phyloP scores from a whole-genome alignment of 768 basidiomycete species.

The Suillus alpinus region DNA sequence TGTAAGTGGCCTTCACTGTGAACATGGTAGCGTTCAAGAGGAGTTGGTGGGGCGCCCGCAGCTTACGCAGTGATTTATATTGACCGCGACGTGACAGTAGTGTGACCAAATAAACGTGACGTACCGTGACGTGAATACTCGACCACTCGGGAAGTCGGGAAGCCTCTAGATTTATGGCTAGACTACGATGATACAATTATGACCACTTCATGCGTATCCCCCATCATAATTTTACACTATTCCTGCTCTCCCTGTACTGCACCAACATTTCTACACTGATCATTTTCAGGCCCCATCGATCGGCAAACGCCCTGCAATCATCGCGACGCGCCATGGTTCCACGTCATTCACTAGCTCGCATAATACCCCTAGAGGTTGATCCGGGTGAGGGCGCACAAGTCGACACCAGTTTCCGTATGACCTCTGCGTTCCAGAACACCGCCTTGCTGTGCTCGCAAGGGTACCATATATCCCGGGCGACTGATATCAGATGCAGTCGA shows the following conservation, averaged over 20 bases:
- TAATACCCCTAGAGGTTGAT: constrained; percentile 65
- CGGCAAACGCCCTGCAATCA: constrained; percentile 89
- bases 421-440: constrained; percentile 84
- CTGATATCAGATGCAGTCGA: constrained; percentile 68
- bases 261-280: constrained; percentile 88
- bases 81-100: constrained; percentile 13
- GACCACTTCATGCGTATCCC: no score
- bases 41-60: constrained; percentile 15
- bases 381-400: constrained; percentile 78
- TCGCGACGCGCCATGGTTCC: constrained; percentile 93
- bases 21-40: constrained; percentile 49
- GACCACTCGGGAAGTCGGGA: no score
- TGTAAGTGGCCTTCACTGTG: constrained; percentile 77
- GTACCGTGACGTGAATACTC: not conserved
- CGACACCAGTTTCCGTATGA: constrained; percentile 89
- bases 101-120: constrained; percentile 5
- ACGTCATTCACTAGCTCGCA: constrained; percentile 94
- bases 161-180: no score
- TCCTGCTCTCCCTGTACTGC: constrained; percentile 29
- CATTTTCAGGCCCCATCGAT: constrained; percentile 87
- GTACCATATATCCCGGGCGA: constrained; percentile 93
- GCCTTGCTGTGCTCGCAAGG: constrained; percentile 80
- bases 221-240: not conserved
- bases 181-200: no score
- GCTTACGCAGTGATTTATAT: constrained; percentile 15